These are phyloP conservation scores for Neopestalotiopsis clavispora DNA, from an alignment of 2,329 filamentous ascomycete genomes.

Conservation along the genomic window DNA sequence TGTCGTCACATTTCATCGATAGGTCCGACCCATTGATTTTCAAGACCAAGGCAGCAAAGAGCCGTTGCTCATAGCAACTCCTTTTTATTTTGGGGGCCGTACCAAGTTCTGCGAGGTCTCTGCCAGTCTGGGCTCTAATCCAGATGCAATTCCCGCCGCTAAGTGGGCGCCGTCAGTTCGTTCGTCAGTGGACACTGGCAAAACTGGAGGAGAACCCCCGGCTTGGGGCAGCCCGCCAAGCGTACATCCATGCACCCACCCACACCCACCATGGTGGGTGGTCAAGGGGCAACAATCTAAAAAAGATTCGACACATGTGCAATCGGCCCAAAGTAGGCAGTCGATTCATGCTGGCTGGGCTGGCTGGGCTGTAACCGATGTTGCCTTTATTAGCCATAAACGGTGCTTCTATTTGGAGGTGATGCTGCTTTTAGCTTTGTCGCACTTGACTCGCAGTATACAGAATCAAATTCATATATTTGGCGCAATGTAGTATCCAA, in stretches of 20 bases:
- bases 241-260: not conserved
- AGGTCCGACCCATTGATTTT: not conserved
- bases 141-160: slow-evolving; percentile 7
- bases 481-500: not conserved
- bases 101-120: not conserved
- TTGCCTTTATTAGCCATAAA: not conserved
- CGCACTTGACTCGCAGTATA: not conserved
- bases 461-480: not conserved
- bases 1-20: not conserved
- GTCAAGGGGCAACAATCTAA: slow-evolving; percentile 4
- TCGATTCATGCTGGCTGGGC: not conserved
- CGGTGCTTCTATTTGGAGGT: not conserved
- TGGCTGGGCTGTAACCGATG: not conserved
- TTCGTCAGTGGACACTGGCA: not conserved
- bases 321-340: slow-evolving; percentile 17
- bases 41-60: not conserved
- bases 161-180: slow-evolving; percentile 11
- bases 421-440: not conserved
- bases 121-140: not conserved
- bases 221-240: not conserved
- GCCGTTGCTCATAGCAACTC: slow-evolving; percentile 15
- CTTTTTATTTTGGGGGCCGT: not conserved
- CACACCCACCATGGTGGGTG: not conserved
- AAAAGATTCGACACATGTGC: not conserved
- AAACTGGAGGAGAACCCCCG: not conserved